Conservation (phyloP, 2,329 filamentous ascomycete species). For the Xylariaceae sp. region DNA sequence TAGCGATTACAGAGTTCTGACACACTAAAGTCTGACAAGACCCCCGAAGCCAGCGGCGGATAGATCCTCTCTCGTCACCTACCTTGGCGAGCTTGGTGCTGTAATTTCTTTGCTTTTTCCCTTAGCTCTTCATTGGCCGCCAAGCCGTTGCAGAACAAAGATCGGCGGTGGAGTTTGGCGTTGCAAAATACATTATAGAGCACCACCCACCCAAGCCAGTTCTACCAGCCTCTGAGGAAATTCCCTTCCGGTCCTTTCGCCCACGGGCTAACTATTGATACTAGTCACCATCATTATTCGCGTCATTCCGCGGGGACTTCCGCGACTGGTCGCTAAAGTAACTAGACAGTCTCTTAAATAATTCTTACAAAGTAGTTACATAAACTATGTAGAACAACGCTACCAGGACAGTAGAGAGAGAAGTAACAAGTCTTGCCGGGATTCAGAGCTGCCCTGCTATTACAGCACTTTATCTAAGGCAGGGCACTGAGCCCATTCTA, state of each 20-base stretch:
- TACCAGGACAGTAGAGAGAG: no score
- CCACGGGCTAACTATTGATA: no score
- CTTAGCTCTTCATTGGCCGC: constrained; percentile 10
- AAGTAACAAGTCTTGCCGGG: no score
- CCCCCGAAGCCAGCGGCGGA: constrained; percentile 13
- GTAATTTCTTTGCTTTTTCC: constrained; percentile 13
- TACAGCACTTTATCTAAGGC: no score
- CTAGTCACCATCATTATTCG: no score
- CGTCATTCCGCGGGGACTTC: constrained; percentile 2
- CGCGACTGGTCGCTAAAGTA: constrained; percentile 3
- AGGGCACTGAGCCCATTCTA: no score
- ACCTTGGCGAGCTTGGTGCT: constrained; percentile 25
- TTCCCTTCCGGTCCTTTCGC: no score
- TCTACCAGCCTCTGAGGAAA: no score
- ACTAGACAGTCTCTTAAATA: neutral
- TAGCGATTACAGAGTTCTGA: constrained; percentile 23
- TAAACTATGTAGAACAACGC: no score
- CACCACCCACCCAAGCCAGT: no score
- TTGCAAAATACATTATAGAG: constrained; percentile 13
- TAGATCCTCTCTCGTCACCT: constrained; percentile 28
- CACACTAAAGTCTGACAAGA: constrained; percentile 24
- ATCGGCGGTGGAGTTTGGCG: constrained; percentile 3
- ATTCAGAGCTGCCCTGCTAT: no score
- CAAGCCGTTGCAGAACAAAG: constrained; percentile 18
- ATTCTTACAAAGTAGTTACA: neutral